Conservation (phyloP, 23 red algal species). For the Gracilaria caudata region DNA sequence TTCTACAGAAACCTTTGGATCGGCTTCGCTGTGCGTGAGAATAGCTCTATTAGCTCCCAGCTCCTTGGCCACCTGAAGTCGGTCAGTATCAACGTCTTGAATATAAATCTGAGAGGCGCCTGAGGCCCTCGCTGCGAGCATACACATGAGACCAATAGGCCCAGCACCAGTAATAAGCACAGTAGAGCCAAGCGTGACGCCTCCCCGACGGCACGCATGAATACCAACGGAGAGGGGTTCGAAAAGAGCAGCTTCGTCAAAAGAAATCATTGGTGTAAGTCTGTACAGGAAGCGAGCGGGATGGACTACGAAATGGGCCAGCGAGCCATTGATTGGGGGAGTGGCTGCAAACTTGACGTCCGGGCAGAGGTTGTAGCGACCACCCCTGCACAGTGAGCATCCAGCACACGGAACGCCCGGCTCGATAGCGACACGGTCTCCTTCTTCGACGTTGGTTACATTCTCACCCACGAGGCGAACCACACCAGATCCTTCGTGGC, state of each 20-base stretch:
- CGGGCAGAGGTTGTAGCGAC: slow-evolving; percentile 91
- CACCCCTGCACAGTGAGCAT: slow-evolving; percentile 56
- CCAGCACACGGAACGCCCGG: slow-evolving; percentile 75
- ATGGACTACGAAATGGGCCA: slow-evolving; percentile 75
- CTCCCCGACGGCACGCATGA: slow-evolving; percentile 73
- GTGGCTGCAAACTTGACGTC: slow-evolving; percentile 81
- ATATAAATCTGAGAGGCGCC: slow-evolving; percentile 66
- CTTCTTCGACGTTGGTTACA: slow-evolving; percentile 46
- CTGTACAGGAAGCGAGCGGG: slow-evolving; percentile 76
- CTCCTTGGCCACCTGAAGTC: slow-evolving; percentile 66
- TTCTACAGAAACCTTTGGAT: slow-evolving; percentile 56
- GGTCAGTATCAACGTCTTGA: slow-evolving; percentile 70
- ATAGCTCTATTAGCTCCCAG: slow-evolving; percentile 60
- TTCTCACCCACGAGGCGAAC: slow-evolving; percentile 67
- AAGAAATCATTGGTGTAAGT: slow-evolving; percentile 64
- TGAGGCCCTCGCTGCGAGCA: slow-evolving; percentile 79
- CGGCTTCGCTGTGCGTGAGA: slow-evolving; percentile 47
- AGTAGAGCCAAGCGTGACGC: slow-evolving; percentile 34
- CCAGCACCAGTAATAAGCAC: slow-evolving; percentile 86
- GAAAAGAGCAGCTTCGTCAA: slow-evolving; percentile 88
- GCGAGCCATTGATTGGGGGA: slow-evolving; percentile 74
- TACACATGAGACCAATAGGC: slow-evolving; percentile 74
- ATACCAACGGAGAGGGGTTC: slow-evolving; percentile 93
- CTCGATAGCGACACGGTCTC: slow-evolving; percentile 90
- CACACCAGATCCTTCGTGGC: slow-evolving; percentile 82